Evolutionary conservation across 805 yeast species (phyloP), one percentile per base, ranked within the genome.

Genomic region (Kodamaea neixiangensis): DNA sequence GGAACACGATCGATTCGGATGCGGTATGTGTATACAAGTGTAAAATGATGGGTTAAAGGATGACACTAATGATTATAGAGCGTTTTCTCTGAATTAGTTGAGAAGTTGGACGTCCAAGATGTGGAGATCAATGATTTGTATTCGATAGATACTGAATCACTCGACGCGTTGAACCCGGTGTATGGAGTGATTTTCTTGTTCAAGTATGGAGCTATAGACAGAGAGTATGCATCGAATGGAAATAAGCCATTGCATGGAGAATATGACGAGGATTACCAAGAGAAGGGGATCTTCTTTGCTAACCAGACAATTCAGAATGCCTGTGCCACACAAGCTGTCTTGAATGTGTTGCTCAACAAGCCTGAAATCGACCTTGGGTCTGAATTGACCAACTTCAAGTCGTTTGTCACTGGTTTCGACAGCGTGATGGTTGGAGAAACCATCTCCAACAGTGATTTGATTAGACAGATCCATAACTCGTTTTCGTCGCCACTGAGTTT

Each of bases 271-370:
- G 59, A 65, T 5, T 69, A 64, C 52, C 64, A 63, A 9, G 60
- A 62, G 0, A 60, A 67, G 14, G 70, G 65, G 7, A 71, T 85
- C 1, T 83, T 81, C 61, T 85, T 85, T 61, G 87, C 88, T 5
- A 74, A 74, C 44, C 89, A 85, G 60, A 79, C 79, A 21, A 81
- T 83, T 48, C 82, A 81, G 57, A 83, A 85, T 58, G 88, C 89
- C 2, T 85, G 89, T 64, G 89, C 86, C n/a, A 85, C 89, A 1
- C 87, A 81, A 58, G 89, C 89, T 0, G 84, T 85, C 18, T 68
- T 85, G 50, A 81, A 83, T 50, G 67, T 83, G 7, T 64, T 85
- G 48, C 57, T 85, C 52, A 81, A 81, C 58, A 68, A 72, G 47
- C 53, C 60, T 6, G 64, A 57, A 4, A 49, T 82, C 10, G 72